Evolutionary conservation across 1,139 yeast genomes (phyloP), one percentile per base, ranked within the genome.

Genomic region (Candida buenavistaensis): DNA sequence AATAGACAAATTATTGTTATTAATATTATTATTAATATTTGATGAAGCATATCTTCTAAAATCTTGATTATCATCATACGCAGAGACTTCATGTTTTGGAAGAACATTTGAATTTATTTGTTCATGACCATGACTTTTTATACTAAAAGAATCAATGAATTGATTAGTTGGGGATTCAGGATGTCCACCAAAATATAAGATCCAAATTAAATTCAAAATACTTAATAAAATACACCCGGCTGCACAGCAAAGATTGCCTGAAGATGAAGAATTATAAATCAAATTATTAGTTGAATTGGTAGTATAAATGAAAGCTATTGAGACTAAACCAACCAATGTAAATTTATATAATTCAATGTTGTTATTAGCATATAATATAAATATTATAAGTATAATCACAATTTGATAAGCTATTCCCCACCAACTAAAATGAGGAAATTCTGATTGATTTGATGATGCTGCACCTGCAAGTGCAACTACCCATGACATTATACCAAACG

Each of bases 381-480:
- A 61, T 33, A 89, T 70, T 23, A 75, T 59, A 6, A 68, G 38
- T 20, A 86, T 72, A 26, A 88, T 54, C 23, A 85, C 46, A 23
- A 89, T 66, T 62, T 92, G 80, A 53, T 80, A 92, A 6, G 85
- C 92, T n/a, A 92, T 62, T 3, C 96, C 96, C 98, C 98, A 92
- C 98, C 98, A 92, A 6, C 94, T 77, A 59, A 92, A 85, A 46
- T 80, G 77, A 2, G 96, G 97, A 55, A 82, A 87, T 9, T 49
- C 50, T 28, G 47, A 50, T 8, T 72, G 62, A 12, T 68, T 58
- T 11, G 82, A 64, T 1, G 94, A 81, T 11, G 85, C 81, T 9
- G 95, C 87, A 2, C 97, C 96, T 4, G 82, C 94, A 37, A 92
- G 69, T 8, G 96, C 86, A 30, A 92, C 76, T 40, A 88, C 68